Evolutionary conservation across 2,329 filamentous ascomycete species (phyloP).

Genomic region (Apiospora marii): DNA sequence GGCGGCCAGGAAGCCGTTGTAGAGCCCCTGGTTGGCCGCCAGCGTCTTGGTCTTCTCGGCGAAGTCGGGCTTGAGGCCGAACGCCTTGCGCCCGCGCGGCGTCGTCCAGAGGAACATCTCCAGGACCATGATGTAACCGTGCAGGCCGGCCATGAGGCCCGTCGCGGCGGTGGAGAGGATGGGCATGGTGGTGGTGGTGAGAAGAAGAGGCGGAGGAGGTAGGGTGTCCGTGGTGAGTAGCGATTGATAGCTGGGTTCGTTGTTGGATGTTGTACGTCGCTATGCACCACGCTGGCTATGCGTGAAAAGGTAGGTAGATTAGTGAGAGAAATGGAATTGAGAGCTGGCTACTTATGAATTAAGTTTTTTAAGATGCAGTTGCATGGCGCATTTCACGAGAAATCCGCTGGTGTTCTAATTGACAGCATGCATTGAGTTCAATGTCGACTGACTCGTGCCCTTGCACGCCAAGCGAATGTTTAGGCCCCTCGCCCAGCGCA

Average conservation of each 20-base stretch:
- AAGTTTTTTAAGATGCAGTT: neutral
- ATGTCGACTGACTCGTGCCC: neutral
- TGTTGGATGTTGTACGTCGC: neutral
- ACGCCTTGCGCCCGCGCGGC: conserved; percentile 20
- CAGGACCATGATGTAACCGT: conserved; percentile 23
- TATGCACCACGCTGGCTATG: neutral
- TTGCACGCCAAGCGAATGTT: neutral
- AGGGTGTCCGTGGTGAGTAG: neutral
- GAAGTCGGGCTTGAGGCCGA: conserved; percentile 22
- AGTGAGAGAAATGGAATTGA: neutral
- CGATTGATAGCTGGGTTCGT: neutral
- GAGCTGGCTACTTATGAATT: neutral
- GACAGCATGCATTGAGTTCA: neutral
- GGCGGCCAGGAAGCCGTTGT: conserved; percentile 25
- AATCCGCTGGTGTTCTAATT: neutral
- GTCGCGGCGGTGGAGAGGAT: conserved; percentile 19
- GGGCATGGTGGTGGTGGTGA: neutral
- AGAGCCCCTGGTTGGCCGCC: conserved; percentile 22
- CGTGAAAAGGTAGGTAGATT: neutral
- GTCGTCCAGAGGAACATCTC: conserved; percentile 25
- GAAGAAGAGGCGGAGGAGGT: neutral
- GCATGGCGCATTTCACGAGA: neutral
- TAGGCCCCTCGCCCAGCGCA: neutral
- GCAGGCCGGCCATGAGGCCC: conserved; percentile 21
- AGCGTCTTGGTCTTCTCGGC: conserved; percentile 24